Evolutionary conservation across 2,329 filamentous ascomycete genomes (phyloP).

Genomic region (Hawksworthiomyces lignivorus): DNA sequence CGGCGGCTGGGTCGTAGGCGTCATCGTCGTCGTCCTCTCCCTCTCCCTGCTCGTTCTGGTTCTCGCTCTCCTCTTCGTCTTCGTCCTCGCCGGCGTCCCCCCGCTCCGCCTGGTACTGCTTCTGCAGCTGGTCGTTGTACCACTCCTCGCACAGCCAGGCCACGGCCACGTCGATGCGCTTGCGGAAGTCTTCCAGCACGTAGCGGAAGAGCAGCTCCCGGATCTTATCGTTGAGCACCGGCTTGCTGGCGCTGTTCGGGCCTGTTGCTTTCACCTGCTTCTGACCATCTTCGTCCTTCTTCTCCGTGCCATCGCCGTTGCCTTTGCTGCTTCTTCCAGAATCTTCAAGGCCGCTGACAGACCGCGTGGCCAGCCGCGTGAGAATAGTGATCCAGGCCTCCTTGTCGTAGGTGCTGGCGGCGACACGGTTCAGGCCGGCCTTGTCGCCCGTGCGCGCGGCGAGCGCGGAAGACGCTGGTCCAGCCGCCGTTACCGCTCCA

Average conservation of each 20-base stretch:
- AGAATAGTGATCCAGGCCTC: slow-evolving; percentile 90
- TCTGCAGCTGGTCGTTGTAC: slow-evolving; percentile 71
- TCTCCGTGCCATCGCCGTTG: slow-evolving; percentile 47
- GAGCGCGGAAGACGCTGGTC: neutral
- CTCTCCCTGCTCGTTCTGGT: too few species aligned
- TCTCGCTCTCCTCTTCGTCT: neutral
- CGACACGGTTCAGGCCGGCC: slow-evolving; percentile 73
- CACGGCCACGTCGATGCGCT: slow-evolving; percentile 81
- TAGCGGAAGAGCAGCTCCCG: slow-evolving; percentile 77
- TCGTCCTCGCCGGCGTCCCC: slow-evolving; percentile 22
- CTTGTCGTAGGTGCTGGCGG: slow-evolving; percentile 73
- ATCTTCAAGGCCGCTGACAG: slow-evolving; percentile 62
- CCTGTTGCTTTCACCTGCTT: slow-evolving; percentile 9
- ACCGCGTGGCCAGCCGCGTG: slow-evolving; percentile 74
- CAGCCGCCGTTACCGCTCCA: slow-evolving; percentile 26
- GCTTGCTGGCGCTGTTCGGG: slow-evolving; percentile 12
- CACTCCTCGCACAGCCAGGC: slow-evolving; percentile 96
- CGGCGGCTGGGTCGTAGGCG: too few species aligned
- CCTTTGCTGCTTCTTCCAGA: slow-evolving; percentile 27
- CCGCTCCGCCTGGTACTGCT: slow-evolving; percentile 20
- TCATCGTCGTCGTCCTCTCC: slow-evolving; percentile 20
- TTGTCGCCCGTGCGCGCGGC: slow-evolving; percentile 35
- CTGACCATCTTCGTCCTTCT: slow-evolving; percentile 5
- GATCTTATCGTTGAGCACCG: slow-evolving; percentile 59
- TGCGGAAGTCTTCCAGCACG: slow-evolving; percentile 85